Percentiles rank a stretch among this genome's conserved stretches.
Evolutionary conservation across 2,329 filamentous ascomycete species (phyloP).

Genomic region (Rosellinia necatrix): DNA sequence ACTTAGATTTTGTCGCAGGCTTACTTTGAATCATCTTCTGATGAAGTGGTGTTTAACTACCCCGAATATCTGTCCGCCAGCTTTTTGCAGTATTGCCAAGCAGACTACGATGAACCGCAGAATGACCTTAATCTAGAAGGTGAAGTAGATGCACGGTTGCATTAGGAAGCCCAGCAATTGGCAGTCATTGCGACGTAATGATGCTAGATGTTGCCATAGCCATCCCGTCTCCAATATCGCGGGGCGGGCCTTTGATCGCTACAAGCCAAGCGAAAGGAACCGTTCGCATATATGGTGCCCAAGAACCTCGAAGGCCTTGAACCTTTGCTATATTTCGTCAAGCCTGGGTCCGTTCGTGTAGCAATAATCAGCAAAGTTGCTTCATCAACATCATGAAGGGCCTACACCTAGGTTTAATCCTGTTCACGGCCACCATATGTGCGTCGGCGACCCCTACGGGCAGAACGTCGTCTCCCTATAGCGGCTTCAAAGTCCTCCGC

Average conservation of each 20-base stretch:
- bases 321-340: neutral
- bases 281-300: neutral
- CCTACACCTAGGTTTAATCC: neutral
- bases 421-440: neutral
- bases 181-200: conserved; percentile 22
- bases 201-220: conserved; percentile 21
- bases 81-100: neutral
- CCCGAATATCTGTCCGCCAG: no score
- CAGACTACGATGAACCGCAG: conserved; percentile 2
- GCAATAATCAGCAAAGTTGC: neutral
- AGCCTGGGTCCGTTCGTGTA: neutral
- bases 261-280: neutral
- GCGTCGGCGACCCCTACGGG: conserved; percentile 7
- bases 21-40: neutral
- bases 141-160: neutral
- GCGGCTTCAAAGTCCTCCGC: conserved; percentile 51
- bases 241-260: neutral
- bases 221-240: neutral
- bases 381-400: conserved; percentile 7
- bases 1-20: no score
- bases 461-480: conserved; percentile 42
- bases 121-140: conserved; percentile 17
- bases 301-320: neutral
- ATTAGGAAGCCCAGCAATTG: conserved; percentile 10
- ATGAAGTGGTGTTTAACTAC: neutral